Evolutionary conservation across 306 rosid genomes (phyloP).

Genomic region (Castanea crenata): DNA sequence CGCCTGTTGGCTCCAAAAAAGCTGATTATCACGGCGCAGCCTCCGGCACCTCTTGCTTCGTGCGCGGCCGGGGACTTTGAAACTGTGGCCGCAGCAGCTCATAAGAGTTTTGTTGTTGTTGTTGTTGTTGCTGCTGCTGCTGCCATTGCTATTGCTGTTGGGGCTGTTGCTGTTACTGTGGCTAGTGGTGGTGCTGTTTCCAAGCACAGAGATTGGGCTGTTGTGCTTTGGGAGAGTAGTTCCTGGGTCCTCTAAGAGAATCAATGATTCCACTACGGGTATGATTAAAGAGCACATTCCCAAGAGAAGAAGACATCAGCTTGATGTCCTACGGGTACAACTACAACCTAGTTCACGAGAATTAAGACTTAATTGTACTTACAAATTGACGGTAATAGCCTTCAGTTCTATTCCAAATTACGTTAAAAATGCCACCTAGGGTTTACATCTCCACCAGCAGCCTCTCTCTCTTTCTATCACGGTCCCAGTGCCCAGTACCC

Average conservation of each 20-base stretch:
- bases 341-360: slow-evolving; percentile 6
- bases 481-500: too few species aligned
- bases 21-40: slow-evolving; percentile 28
- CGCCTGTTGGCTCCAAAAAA: slow-evolving; percentile 28
- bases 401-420: background rate
- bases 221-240: slow-evolving; percentile 28
- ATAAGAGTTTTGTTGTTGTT: slow-evolving; percentile 33
- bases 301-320: too few species aligned
- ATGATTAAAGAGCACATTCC: too few species aligned
- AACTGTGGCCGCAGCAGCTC: slow-evolving; percentile 45
- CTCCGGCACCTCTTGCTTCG: slow-evolving; percentile 53
- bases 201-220: slow-evolving; percentile 43
- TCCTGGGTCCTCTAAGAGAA: slow-evolving; percentile 33
- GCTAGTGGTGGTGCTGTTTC: slow-evolving; percentile 47
- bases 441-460: background rate
- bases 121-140: slow-evolving; percentile 23
- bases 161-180: slow-evolving; percentile 25
- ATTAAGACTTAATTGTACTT: background rate
- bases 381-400: background rate
- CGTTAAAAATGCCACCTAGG: background rate
- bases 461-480: too few species aligned
- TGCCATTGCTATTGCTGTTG: slow-evolving; percentile 33
- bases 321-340: background rate
- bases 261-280: slow-evolving; percentile 42
- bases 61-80: slow-evolving; percentile 60